phyloP scores from a whole-genome alignment of 2,329 filamentous ascomycete genomes.

The Alternaria rosae region DNA sequence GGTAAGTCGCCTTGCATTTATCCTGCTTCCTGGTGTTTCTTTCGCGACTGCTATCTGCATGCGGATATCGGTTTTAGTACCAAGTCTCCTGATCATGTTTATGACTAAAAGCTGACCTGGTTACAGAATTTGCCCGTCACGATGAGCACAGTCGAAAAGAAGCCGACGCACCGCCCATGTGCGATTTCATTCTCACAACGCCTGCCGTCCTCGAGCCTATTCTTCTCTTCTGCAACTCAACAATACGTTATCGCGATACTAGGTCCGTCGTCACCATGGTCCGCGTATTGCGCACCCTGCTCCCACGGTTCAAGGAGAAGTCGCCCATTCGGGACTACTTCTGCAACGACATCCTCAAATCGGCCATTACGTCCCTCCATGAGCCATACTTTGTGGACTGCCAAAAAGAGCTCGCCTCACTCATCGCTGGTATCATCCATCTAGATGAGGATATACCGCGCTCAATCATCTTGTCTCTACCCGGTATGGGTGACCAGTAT shows the following conservation, averaged over 20 bases:
- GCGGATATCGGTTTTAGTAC: neutral
- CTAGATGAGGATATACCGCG: slow-evolving; percentile 78
- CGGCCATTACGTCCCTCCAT: slow-evolving; percentile 87
- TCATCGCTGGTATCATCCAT: slow-evolving; percentile 86
- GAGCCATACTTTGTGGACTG: slow-evolving; percentile 97
- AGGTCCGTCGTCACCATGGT: slow-evolving; percentile 86
- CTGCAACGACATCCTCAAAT: slow-evolving; percentile 84
- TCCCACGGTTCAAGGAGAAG: slow-evolving; percentile 74
- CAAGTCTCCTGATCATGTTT: neutral
- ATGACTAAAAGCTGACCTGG: neutral
- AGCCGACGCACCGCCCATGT: slow-evolving; percentile 66
- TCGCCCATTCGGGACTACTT: slow-evolving; percentile 83
- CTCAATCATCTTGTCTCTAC: slow-evolving; percentile 78
- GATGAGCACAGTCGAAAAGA: slow-evolving; percentile 47
- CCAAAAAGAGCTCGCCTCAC: slow-evolving; percentile 86
- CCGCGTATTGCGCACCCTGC: slow-evolving; percentile 82
- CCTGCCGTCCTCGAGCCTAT: slow-evolving; percentile 84
- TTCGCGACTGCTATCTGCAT: neutral
- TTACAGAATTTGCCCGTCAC: slow-evolving; percentile 38
- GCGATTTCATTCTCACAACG: slow-evolving; percentile 82
- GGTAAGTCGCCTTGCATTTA: slow-evolving; percentile 25
- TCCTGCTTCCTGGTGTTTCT: neutral
- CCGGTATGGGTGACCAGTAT: slow-evolving; percentile 70
- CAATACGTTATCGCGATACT: slow-evolving; percentile 86
- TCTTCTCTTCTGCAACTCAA: slow-evolving; percentile 89